Conservation (phyloP, 805 yeast genomes). For the Hanseniaspora valbyensis region DNA sequence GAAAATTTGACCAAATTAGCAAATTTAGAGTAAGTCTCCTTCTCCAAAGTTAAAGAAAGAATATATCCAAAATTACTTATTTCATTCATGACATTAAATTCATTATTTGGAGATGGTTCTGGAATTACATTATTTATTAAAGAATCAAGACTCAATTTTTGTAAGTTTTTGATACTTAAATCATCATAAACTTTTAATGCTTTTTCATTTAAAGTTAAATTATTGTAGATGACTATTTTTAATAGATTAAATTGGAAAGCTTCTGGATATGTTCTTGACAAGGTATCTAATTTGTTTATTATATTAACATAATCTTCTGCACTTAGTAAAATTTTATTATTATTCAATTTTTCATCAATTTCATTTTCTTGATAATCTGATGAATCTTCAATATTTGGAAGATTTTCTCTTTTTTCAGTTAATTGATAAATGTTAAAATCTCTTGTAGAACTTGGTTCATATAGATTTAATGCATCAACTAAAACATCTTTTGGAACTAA, state of each 20-base stretch:
- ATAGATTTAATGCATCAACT: neutral
- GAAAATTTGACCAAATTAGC: conserved; percentile 52
- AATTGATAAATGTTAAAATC: conserved; percentile 8
- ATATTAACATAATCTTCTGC: neutral
- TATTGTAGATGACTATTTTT: conserved; percentile 53
- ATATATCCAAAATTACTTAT: conserved; percentile 42
- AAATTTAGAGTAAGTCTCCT: conserved; percentile 53
- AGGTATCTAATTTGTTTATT: neutral
- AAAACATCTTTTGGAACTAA: conserved; percentile 2
- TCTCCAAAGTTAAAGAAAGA: conserved; percentile 42
- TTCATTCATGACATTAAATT: conserved; percentile 33
- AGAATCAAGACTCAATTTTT: conserved; percentile 57
- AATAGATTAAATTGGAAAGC: conserved; percentile 60
- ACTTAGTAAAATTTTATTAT: neutral
- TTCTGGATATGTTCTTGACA: neutral
- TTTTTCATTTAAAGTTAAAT: conserved; percentile 42
- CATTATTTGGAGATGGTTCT: conserved; percentile 35
- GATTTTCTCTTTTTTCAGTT: neutral
- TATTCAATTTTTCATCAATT: neutral
- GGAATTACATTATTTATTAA: conserved; percentile 41
- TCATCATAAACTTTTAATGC: conserved; percentile 41
- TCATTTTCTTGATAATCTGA: conserved; percentile 1
- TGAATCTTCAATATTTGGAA: neutral
- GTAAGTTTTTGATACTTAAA: conserved; percentile 61
- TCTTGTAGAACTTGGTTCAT: neutral